Conservation (phyloP, 352 stramenopile genomes). For the Phytopythium vexans region DNA sequence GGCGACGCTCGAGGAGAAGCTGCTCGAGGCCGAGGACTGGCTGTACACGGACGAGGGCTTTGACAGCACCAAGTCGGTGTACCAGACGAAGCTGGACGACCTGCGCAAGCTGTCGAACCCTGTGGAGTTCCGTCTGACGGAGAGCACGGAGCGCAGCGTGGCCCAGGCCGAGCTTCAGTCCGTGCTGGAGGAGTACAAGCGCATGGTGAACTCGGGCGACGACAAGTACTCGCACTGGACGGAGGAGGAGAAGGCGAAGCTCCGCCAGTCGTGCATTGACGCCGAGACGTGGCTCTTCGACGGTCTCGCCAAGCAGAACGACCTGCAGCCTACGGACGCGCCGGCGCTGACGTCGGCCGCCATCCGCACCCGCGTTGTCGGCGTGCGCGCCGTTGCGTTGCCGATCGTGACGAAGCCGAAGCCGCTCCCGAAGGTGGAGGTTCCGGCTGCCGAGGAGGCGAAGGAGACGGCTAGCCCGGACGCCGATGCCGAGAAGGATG, state of each 20-base stretch:
- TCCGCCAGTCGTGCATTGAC: slow-evolving; percentile 88
- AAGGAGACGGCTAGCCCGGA: slow-evolving; percentile 37
- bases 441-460: slow-evolving; percentile 35
- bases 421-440: slow-evolving; percentile 78
- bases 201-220: slow-evolving; percentile 92
- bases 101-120: slow-evolving; percentile 92
- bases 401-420: slow-evolving; percentile 98
- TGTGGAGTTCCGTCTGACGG: slow-evolving; percentile 91
- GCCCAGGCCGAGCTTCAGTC: slow-evolving; percentile 90
- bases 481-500: slow-evolving; percentile 53
- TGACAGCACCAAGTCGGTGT: slow-evolving; percentile 97
- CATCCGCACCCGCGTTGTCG: slow-evolving; percentile 89
- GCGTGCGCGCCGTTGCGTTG: slow-evolving; percentile 87
- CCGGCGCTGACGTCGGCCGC: slow-evolving; percentile 90
- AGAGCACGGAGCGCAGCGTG: slow-evolving; percentile 87
- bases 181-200: slow-evolving; percentile 94
- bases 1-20: slow-evolving; percentile 78
- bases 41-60: slow-evolving; percentile 99
- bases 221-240: slow-evolving; percentile 95
- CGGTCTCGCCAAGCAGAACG: slow-evolving; percentile 93
- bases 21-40: slow-evolving; percentile 96
- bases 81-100: slow-evolving; percentile 94
- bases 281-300: slow-evolving; percentile 96
- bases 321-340: slow-evolving; percentile 78
- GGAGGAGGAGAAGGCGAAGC: slow-evolving; percentile 93